Conservation (phyloP, 306 rosid species). For the Rosa multiflora region DNA sequence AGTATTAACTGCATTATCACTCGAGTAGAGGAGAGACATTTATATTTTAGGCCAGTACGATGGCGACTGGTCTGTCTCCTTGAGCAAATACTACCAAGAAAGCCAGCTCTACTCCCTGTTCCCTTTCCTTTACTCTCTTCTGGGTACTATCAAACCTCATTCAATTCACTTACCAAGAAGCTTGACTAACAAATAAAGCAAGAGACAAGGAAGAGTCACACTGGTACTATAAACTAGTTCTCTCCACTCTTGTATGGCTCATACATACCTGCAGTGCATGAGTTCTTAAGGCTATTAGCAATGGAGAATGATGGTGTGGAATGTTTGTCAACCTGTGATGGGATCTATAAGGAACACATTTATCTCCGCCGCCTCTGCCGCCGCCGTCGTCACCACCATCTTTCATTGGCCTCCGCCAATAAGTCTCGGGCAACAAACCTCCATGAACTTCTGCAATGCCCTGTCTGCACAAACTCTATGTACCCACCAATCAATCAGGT, state of each 20-base stretch:
- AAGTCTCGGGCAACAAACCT: slow-evolving; percentile 12
- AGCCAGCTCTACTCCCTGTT: slow-evolving; percentile 20
- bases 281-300: background rate
- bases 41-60: slow-evolving; percentile 16
- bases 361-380: background rate
- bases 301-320: slow-evolving; percentile 15
- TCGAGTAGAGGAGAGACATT: slow-evolving; percentile 2
- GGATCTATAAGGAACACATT: slow-evolving; percentile 13
- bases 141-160: background rate
- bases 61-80: slow-evolving; percentile 21
- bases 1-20: slow-evolving; percentile 19
- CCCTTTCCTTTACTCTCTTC: slow-evolving; percentile 4
- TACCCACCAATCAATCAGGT: slow-evolving; percentile 37
- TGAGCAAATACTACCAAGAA: slow-evolving; percentile 19
- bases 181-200: background rate
- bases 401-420: slow-evolving; percentile 4
- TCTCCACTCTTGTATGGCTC: background rate
- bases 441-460: slow-evolving; percentile 29
- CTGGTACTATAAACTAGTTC: background rate
- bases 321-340: slow-evolving; percentile 22
- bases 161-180: slow-evolving; percentile 5
- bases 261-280: slow-evolving; percentile 4
- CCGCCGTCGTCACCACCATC: background rate
- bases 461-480: slow-evolving; percentile 32
- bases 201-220: background rate